Evolutionary conservation across 208 protist genomes (phyloP).

Genomic region (Trypanosomatidae sp.): DNA sequence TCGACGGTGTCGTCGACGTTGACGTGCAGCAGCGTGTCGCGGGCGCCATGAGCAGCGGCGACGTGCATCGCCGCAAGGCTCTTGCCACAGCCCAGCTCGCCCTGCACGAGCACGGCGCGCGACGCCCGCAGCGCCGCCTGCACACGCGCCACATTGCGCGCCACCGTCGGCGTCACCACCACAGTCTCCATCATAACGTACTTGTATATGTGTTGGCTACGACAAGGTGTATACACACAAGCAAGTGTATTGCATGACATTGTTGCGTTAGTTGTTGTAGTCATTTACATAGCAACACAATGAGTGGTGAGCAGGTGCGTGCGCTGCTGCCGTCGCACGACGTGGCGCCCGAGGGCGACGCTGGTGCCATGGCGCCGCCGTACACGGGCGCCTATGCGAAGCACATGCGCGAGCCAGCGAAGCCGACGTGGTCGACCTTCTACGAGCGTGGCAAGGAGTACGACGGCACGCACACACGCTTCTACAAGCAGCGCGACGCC

Average conservation of each 20-base stretch:
- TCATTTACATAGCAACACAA: too few species aligned
- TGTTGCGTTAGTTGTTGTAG: not conserved
- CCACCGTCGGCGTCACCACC: constrained; percentile 55
- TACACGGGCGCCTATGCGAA: constrained; percentile 65
- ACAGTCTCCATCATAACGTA: constrained; percentile 13
- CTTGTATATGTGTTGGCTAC: not conserved
- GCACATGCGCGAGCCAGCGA: constrained; percentile 36
- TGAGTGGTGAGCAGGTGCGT: constrained; percentile 62
- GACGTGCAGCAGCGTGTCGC: constrained; percentile 73
- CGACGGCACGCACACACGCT: constrained; percentile 60
- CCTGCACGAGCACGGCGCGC: constrained; percentile 71
- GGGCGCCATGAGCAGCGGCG: constrained; percentile 31
- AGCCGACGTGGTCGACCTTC: constrained; percentile 78
- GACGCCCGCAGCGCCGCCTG: constrained; percentile 45
- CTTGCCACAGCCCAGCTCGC: constrained; percentile 78
- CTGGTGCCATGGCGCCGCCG: constrained; percentile 1
- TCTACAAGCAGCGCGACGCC: constrained; percentile 72
- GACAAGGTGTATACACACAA: constrained; percentile 1
- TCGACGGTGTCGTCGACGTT: constrained; percentile 98
- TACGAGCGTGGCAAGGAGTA: constrained; percentile 72
- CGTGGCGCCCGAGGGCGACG: too few species aligned
- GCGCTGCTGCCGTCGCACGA: constrained; percentile 9
- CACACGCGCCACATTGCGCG: constrained; percentile 51
- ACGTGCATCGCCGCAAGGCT: constrained; percentile 50
- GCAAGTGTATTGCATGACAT: not conserved